Evolutionary conservation across 306 rosid genomes (phyloP).

Genomic region (Purshia tridentata): DNA sequence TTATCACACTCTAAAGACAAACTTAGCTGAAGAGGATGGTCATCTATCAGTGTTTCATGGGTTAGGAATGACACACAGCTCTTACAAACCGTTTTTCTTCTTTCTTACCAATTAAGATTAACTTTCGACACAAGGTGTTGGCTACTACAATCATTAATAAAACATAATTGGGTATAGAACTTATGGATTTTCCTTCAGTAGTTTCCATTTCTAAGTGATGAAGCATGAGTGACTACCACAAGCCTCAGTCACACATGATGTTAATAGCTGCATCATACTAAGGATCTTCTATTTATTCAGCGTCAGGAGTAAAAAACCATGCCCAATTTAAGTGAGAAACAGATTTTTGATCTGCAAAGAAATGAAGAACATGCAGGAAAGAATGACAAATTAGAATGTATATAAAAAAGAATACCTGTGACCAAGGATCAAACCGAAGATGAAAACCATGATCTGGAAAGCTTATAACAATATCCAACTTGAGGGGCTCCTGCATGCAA

Average conservation of each 20-base stretch:
- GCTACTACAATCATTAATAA: not conserved
- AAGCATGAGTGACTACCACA: not conserved
- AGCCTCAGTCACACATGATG: not conserved
- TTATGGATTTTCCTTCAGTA: not conserved
- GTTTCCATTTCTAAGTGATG: not conserved
- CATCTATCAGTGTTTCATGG: not conserved
- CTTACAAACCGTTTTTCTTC: not conserved
- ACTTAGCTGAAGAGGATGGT: not conserved
- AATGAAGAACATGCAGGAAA: not conserved
- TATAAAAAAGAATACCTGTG: conserved; percentile 56
- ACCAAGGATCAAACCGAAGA: conserved; percentile 97
- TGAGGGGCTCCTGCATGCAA: conserved; percentile 73
- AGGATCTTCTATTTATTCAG: not conserved
- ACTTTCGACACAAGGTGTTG: not conserved
- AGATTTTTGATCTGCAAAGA: not conserved
- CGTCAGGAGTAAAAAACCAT: not conserved
- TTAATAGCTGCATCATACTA: not conserved
- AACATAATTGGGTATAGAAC: not conserved
- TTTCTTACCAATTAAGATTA: not conserved
- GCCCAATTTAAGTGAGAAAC: not conserved
- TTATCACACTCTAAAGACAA: not conserved
- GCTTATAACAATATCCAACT: conserved; percentile 86
- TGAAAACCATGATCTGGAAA: conserved; percentile 98
- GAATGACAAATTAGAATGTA: not conserved
- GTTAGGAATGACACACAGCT: not conserved